Conservation (phyloP, 2,329 filamentous ascomycete species). For the Apiospora arundinis region DNA sequence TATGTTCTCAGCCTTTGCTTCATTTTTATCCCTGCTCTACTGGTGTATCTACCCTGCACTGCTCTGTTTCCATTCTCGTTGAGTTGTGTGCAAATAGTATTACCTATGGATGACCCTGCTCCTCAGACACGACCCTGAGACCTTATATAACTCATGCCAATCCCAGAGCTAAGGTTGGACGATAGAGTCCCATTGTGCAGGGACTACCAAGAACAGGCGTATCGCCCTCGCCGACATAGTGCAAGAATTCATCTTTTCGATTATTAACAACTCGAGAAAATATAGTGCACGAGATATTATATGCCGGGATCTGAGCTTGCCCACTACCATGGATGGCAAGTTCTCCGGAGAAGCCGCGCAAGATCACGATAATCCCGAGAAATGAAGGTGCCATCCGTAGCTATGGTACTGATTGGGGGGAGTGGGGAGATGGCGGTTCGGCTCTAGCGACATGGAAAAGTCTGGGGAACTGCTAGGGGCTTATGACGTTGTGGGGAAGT, state of each 20-base stretch:
- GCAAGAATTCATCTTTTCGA: not conserved
- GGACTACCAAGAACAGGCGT: no score
- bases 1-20: not conserved
- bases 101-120: not conserved
- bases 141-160: not conserved
- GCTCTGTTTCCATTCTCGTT: not conserved
- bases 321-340: not conserved
- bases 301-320: not conserved
- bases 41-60: not conserved
- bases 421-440: not conserved
- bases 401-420: not conserved
- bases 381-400: not conserved
- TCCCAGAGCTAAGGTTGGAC: not conserved
- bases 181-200: not conserved
- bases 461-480: not conserved
- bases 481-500: conserved; percentile 12
- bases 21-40: not conserved
- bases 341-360: not conserved
- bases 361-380: not conserved
- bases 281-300: not conserved
- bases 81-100: not conserved
- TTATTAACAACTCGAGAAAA: not conserved
- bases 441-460: not conserved
- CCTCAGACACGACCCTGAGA: not conserved
- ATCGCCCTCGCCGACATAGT: not conserved